Base-by-base conservation (phyloP, 2,329 filamentous ascomycete genomes). In the Pseudogymnoascus sp. region DNA sequence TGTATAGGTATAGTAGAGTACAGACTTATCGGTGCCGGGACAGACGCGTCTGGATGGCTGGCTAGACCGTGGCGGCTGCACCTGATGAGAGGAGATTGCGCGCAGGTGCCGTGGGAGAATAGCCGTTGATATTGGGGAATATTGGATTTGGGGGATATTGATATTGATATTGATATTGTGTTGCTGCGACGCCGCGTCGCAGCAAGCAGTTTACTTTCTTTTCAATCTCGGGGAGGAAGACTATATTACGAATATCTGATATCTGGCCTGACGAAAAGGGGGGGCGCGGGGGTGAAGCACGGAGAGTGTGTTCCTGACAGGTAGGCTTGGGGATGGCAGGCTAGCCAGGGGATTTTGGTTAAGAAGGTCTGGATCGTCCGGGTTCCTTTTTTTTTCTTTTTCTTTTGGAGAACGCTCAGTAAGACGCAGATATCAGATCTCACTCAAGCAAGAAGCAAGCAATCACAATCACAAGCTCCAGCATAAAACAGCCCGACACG, bases 121-220 rank as follows among this genome's bases (percentile, higher is more conserved):
- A 51, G 7, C 45, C 45, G 45, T 51, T 51, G 45, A 51, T 51
- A 51, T 51, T 48, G 45, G 45, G 45, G 45, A 28, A 51, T 51
- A 51, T 51, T 51, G 45, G 19, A n/a, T 43, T 23, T 13, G 5
- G 19, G 16, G 4, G 6, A 28, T 28, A 34, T n/a, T n/a, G n/a
- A n/a, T 34, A 34, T 25, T 25, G 37, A 16, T 43, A 43, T 43
- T 43, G 16, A 43, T 41, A 39, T 39, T 39, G 14, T n/a, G n/a
- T 16, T 16, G 37, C n/a, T 43, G 4, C 41, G 41, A 5, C 6
- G 43, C 45, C 13, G 6, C n/a, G 21, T 28, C 45, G 45, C 45
- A 23, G 45, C 13, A n/a, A n/a, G n/a, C n/a, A n/a, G 7, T 28
- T 51, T 51, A 7, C 28, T 51, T 51, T 13, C 10, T 23, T 23